Evolutionary conservation across 768 basidiomycete genomes (phyloP).

Genomic region (Termitomyces sp.): DNA sequence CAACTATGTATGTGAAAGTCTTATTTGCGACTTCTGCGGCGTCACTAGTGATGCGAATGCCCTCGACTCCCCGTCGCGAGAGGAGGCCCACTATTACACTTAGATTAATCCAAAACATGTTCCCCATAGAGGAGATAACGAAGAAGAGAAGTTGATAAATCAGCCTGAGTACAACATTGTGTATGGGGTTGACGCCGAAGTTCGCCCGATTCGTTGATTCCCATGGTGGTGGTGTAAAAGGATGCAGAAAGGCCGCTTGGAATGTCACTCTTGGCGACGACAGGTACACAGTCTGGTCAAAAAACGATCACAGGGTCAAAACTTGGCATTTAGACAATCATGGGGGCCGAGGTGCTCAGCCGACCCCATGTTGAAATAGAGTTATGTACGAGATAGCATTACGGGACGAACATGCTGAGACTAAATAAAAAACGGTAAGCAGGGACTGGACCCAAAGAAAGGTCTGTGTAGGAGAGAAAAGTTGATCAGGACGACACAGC

Average conservation of each 20-base stretch:
- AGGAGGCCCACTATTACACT: background rate
- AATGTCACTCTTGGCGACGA: background rate
- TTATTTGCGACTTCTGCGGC: constrained; percentile 4
- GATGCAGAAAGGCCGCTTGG: background rate
- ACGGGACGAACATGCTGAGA: background rate
- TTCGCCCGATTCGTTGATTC: too few species aligned
- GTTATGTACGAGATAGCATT: background rate
- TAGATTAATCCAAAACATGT: background rate
- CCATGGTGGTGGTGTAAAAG: too few species aligned
- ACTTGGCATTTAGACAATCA: background rate
- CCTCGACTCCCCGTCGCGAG: background rate
- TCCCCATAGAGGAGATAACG: background rate
- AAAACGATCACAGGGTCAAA: too few species aligned
- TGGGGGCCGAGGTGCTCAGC: background rate
- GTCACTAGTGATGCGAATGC: constrained; percentile 8
- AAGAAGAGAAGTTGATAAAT: background rate
- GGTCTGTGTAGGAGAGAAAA: background rate
- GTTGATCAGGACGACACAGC: too few species aligned
- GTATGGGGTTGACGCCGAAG: too few species aligned
- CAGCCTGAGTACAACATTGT: background rate
- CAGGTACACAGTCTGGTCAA: too few species aligned
- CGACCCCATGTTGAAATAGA: background rate
- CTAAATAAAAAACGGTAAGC: background rate
- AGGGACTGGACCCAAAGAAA: background rate
- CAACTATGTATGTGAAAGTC: constrained; percentile 6